Base-by-base conservation (phyloP, 768 basidiomycete genomes). In the Mycena rebaudengoi region DNA sequence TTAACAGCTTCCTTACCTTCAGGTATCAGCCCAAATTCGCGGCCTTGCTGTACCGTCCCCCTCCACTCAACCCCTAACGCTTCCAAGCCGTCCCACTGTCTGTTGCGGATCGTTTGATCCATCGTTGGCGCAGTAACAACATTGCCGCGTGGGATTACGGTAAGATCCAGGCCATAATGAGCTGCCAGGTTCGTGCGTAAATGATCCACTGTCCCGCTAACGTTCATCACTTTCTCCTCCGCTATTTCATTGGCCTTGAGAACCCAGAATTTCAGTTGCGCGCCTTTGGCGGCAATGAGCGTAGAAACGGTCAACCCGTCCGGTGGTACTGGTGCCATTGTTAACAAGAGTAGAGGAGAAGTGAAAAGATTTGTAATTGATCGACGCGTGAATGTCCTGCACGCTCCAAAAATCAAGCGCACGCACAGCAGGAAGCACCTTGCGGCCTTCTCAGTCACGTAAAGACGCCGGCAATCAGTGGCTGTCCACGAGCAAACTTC, bases 131-230 rank as follows among this genome's bases (percentile, higher is more conserved):
- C 39, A 4, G 39, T 41, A 14, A 41, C 28, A 11, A n/a, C 26
- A 25, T 28, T 20, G 12, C 18, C 26, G 3, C 52, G 37, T 21
- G 52, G 52, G 33, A 40, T 53, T 13, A 53, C 7, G 28, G 52
- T 53, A 10, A 53, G 28, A 41, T 53, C 52, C 20, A 53, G 35
- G n/a, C 52, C 52, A 28, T 53, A 53, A 41, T 53, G 41, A 40
- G 1, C n/a, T 2, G 39, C 52, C 8, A 53, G 39, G 30, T 29
- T 41, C 12, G 39, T 14, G 7, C 52, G 52, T 5, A 53, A 40
- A 14, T 28, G 26, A n/a, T 41, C 52, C 5, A 53, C 52, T 1
- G 37, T 53, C 37, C 52, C 52, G 10, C 14, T 53, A 13, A 53
- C 26, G 2, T 53, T 53, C 8, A 53, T 25, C 4, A 41, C 52